These are phyloP conservation scores for Aspergillus pseudoglaucus DNA, from an alignment of 2,329 filamentous ascomycete genomes.

Conservation along the genomic window DNA sequence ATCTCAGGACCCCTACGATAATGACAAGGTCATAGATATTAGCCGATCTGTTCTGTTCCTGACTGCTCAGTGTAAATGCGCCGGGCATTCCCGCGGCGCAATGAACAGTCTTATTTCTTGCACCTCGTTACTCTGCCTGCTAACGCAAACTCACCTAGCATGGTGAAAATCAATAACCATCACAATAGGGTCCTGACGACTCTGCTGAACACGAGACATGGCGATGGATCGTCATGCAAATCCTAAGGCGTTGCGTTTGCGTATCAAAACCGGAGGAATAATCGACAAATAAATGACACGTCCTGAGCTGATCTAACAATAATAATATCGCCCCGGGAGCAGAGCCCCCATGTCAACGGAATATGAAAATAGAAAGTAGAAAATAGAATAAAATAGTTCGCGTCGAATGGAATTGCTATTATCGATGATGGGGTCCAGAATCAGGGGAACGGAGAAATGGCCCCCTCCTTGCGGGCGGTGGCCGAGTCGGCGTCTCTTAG, in stretches of 20 bases:
- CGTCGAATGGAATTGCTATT: background rate
- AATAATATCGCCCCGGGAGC: background rate
- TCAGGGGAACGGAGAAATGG: constrained; percentile 5
- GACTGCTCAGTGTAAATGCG: too few relatives aligned
- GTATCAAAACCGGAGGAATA: background rate
- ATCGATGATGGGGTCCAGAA: background rate
- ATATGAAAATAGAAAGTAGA: too few relatives aligned
- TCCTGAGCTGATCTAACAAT: constrained; percentile 7
- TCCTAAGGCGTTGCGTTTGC: background rate
- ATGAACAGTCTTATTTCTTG: background rate
- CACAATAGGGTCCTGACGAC: constrained; percentile 60
- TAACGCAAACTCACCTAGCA: constrained; percentile 43
- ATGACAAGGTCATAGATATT: constrained; percentile 1
- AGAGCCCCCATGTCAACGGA: background rate
- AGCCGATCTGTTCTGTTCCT: constrained; percentile 1
- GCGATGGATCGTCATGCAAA: constrained; percentile 7
- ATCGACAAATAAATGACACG: constrained; percentile 6
- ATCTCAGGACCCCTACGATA: constrained; percentile 72
- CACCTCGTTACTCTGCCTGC: background rate
- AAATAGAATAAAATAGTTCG: too few relatives aligned
- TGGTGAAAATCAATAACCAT: constrained; percentile 80
- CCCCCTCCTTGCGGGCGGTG: constrained; percentile 14
- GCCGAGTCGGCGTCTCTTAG: constrained; percentile 1
- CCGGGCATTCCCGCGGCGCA: background rate
- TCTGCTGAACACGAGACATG: constrained; percentile 22